Evolutionary conservation across 2,329 filamentous ascomycete species (phyloP).

Genomic region (Penicillium sp.): DNA sequence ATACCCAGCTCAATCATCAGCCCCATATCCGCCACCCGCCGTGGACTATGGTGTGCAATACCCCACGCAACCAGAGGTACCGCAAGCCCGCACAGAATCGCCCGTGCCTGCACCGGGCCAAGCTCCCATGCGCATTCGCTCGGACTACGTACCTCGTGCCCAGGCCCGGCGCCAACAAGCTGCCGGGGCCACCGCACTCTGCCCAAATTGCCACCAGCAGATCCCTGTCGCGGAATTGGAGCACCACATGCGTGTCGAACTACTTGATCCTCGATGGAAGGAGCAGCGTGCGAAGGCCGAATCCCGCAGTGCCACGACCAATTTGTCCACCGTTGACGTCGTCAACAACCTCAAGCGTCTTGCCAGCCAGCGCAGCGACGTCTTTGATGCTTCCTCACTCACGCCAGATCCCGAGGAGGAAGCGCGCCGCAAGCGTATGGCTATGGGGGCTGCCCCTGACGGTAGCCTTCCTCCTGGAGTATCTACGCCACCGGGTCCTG

Average conservation of each 20-base stretch:
- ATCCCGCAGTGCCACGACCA: conserved; percentile 80
- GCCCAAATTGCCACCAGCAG: conserved; percentile 90
- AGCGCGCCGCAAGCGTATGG: conserved; percentile 74
- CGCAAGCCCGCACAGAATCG: conserved; percentile 65
- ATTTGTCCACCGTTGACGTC: conserved; percentile 81
- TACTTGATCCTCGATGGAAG: conserved; percentile 92
- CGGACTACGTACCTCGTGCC: conserved; percentile 87
- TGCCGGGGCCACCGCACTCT: conserved; percentile 68
- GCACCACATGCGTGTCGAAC: conserved; percentile 91
- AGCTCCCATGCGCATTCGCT: conserved; percentile 81
- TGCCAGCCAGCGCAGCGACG: conserved; percentile 81
- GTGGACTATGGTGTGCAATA: conserved; percentile 27
- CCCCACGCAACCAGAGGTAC: conserved; percentile 62
- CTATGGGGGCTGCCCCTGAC: conserved; percentile 52
- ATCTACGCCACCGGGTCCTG: conserved; percentile 30
- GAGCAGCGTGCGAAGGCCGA: conserved; percentile 91
- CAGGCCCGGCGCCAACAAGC: conserved; percentile 71
- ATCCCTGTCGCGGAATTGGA: conserved; percentile 87
- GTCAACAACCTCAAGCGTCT: conserved; percentile 95
- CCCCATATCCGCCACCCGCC: conserved; percentile 38
- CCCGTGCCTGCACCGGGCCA: conserved; percentile 66
- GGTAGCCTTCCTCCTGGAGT: conserved; percentile 28
- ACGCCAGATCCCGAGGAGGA: conserved; percentile 72
- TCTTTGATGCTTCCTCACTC: conserved; percentile 68
- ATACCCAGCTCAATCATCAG: conserved; percentile 30